Conservation (phyloP, 202 grass and related monocot genomes). For the Setaria viridis region DNA sequence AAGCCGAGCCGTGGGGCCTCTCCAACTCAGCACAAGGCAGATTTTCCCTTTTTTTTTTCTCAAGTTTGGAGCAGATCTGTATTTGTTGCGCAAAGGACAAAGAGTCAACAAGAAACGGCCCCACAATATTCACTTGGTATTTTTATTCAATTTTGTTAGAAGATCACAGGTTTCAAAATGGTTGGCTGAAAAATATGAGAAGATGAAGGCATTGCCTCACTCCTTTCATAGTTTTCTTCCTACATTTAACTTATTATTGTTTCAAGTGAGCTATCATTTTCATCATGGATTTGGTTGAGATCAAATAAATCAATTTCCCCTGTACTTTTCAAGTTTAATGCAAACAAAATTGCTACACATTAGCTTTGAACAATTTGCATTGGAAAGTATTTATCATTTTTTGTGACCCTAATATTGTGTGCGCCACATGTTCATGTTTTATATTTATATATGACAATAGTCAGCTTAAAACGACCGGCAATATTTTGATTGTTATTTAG, state of each 20-base stretch:
- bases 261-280: conserved; percentile 11
- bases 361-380: too few species aligned
- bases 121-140: background rate
- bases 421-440: background rate
- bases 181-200: background rate
- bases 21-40: conserved; percentile 39
- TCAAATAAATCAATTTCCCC: background rate
- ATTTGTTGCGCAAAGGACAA: conserved; percentile 37
- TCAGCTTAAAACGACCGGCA: background rate
- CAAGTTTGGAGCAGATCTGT: conserved; percentile 15
- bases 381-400: background rate
- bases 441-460: background rate
- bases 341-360: background rate
- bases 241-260: background rate
- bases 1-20: background rate
- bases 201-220: background rate
- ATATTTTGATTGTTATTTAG: background rate
- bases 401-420: background rate
- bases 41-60: background rate
- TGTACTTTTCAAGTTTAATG: background rate
- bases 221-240: background rate
- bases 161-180: background rate
- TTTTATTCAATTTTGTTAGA: background rate
- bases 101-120: conserved; percentile 29
- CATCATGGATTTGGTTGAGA: background rate